phyloP scores from a whole-genome alignment of 1,284 basidiomycete species.

The Irpex lacteus region DNA sequence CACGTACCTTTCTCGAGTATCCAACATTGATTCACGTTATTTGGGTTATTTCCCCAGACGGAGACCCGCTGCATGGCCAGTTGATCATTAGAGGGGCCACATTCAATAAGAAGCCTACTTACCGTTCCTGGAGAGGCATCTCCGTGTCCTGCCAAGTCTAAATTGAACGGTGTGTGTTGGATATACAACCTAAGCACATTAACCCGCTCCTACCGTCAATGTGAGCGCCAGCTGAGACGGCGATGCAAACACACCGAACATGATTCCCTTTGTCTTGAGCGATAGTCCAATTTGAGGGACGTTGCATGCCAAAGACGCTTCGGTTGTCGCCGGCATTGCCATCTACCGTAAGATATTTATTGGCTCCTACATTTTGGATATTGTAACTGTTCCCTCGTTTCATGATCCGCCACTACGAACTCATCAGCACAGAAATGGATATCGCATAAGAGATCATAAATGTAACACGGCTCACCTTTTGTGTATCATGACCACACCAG shows the following conservation, averaged over 20 bases:
- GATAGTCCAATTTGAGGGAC: neutral
- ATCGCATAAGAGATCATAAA: no score
- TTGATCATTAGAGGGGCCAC: neutral
- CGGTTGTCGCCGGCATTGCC: neutral
- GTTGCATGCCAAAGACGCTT: neutral
- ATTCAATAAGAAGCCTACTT: neutral
- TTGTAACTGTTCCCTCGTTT: neutral
- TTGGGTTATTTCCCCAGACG: neutral
- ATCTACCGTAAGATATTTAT: neutral
- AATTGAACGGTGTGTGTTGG: constrained; percentile 10
- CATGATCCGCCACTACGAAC: neutral
- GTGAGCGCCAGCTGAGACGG: no score
- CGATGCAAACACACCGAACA: neutral
- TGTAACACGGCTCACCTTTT: neutral
- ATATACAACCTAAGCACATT: neutral
- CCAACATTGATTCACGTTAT: neutral
- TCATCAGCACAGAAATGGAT: neutral
- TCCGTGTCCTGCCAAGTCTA: constrained; percentile 34
- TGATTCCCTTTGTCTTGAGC: neutral
- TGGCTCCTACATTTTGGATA: neutral
- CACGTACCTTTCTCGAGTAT: neutral
- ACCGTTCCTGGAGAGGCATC: constrained; percentile 29
- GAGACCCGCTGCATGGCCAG: neutral
- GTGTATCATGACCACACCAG: neutral
- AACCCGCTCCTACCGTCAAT: neutral